A percentile compares a stretch with the other conserved stretches of the same genome.
These are phyloP conservation scores for Cutaneotrichosporon daszewskae DNA, from an alignment of 1,284 basidiomycete species.

Conservation along the genomic window DNA sequence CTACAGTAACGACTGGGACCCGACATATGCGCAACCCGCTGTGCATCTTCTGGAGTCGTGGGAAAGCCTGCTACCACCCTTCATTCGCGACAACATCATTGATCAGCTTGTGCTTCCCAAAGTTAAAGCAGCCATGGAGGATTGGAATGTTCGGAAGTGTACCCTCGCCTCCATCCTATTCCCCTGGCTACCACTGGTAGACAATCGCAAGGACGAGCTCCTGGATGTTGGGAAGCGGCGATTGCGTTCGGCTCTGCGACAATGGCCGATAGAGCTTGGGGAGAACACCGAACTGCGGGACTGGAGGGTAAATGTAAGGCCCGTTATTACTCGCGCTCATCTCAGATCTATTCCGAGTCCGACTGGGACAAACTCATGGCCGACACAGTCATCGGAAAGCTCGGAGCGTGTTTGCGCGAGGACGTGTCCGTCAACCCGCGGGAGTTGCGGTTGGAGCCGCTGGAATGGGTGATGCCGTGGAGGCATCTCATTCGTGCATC, in stretches of 20 bases:
- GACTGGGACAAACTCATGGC: conserved; percentile 92
- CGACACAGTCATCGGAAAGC: conserved; percentile 83
- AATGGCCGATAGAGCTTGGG: conserved; percentile 69
- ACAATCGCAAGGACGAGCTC: conserved; percentile 68
- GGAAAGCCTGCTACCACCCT: conserved; percentile 77
- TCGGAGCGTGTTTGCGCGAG: conserved; percentile 69
- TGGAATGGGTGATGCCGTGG: conserved; percentile 78
- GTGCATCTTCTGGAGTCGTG: conserved; percentile 82
- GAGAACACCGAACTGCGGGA: conserved; percentile 66
- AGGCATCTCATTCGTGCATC: conserved; percentile 63
- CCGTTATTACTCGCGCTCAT: neutral
- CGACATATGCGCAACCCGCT: conserved; percentile 64
- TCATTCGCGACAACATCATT: conserved; percentile 88
- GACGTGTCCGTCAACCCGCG: conserved; percentile 84
- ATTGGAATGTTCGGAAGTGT: conserved; percentile 61
- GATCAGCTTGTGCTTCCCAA: conserved; percentile 95
- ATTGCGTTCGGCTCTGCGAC: conserved; percentile 68
- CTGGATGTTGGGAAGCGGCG: conserved; percentile 80
- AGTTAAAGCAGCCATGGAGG: conserved; percentile 71
- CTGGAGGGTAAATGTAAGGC: conserved; percentile 70
- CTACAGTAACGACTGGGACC: conserved; percentile 88
- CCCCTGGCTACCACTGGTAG: conserved; percentile 89
- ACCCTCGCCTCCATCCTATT: conserved; percentile 72
- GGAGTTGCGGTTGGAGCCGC: conserved; percentile 75
- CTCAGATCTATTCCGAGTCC: conserved; percentile 61